Evolutionary conservation across 1,284 basidiomycete genomes (phyloP).

Genomic region (Tilletia caries): DNA sequence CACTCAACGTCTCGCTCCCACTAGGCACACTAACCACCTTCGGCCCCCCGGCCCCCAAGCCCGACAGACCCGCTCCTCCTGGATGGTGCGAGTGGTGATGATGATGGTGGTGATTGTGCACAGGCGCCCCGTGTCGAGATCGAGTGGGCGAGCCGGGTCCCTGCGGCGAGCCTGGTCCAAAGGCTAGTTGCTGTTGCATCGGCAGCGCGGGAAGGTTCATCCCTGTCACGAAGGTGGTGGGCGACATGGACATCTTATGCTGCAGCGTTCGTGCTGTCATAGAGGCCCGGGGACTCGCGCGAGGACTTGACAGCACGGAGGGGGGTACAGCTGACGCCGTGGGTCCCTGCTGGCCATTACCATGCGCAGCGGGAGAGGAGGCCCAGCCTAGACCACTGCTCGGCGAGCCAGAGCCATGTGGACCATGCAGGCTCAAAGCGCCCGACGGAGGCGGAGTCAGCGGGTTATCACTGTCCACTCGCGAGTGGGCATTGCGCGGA

Average conservation of each 20-base stretch:
- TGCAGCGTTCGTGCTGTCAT: not conserved
- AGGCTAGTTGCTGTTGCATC: not conserved
- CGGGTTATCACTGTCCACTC: not conserved
- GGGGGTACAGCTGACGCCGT: too few relatives aligned
- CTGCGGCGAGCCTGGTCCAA: not conserved
- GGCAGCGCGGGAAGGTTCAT: not conserved
- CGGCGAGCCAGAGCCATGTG: not conserved
- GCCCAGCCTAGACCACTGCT: not conserved
- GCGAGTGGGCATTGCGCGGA: slow-evolving; percentile 2
- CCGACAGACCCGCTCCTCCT: slow-evolving; percentile 35
- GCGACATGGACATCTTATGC: slow-evolving; percentile 3
- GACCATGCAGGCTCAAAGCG: not conserved
- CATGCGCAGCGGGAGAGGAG: not conserved
- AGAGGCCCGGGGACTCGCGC: not conserved
- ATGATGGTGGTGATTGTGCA: not conserved
- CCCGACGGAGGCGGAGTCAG: not conserved
- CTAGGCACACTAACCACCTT: slow-evolving; percentile 42
- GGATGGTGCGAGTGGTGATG: not conserved
- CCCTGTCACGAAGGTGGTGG: not conserved
- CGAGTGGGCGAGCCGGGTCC: not conserved
- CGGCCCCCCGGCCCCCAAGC: slow-evolving; percentile 45
- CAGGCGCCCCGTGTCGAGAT: not conserved
- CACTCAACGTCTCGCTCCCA: slow-evolving; percentile 46
- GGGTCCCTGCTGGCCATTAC: not conserved
- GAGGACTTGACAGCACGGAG: not conserved